Base-by-base conservation (phyloP, 129 eudicot species). In the Smallanthus sonchifolius region DNA sequence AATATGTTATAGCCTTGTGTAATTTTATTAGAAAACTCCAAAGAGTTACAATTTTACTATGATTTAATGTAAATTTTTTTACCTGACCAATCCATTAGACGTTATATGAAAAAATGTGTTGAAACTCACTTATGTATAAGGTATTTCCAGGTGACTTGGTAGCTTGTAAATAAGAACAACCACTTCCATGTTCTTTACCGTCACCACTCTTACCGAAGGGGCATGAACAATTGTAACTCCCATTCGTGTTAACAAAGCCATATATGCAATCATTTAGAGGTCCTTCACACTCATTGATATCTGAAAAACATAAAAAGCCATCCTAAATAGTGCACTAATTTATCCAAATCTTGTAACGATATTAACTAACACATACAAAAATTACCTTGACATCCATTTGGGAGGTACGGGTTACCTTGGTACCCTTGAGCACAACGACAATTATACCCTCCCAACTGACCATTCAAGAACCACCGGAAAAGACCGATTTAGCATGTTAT, bases 311-410 rank as follows among this genome's bases (percentile, higher is more conserved):
- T 5, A 17, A 49, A 7, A 68, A 6, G 20, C 0, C 20, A 2
- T 39, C n/a, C n/a, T n/a, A n/a, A n/a, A n/a, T n/a, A 9, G 32
- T 3, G 10, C 17, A 28, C 2, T 28, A 15, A 52, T 52, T 52
- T 17, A 6, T 44, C 2, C 28, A 44, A 10, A 19, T 43, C 9
- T 67, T 3, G 17, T 24, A 4, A 67, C 15, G 20, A 9, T 30
- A 10, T 32, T 63, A 64, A 11, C 16, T 42, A 73, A 7, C 45
- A 37, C 35, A 10, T 10, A 11, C 2, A 17, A 6, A n/a, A 2
- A 8, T 56, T 60, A 77, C 76, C 76, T 61, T 38, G 69, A 70
- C 82, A 77, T 8, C 72, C 82, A 24, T 68, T 60, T 61, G 65
- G 55, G 4, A 77, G 65, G 32, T 69, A 57, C 5, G 77, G 70